Evolutionary conservation across 2,329 filamentous ascomycete species (phyloP).

Genomic region (Aspergillus neoniger): DNA sequence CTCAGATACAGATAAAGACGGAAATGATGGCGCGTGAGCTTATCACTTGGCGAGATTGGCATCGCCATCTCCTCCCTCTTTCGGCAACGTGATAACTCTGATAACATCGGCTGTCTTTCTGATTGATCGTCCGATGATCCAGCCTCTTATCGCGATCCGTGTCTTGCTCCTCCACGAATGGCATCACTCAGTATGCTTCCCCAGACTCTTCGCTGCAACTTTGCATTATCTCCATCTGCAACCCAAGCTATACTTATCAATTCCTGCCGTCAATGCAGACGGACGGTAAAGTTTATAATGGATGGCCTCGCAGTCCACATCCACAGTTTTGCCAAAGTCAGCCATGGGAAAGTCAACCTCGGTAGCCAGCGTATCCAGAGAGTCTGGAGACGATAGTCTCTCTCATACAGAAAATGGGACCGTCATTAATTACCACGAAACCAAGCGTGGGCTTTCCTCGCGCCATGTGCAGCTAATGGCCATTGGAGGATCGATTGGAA

Average conservation of each 20-base stretch:
- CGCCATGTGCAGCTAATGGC: slow-evolving; percentile 20
- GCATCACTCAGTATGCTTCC: neutral
- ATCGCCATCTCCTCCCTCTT: slow-evolving; percentile 19
- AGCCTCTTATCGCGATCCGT: slow-evolving; percentile 6
- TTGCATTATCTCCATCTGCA: neutral
- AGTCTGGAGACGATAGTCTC: slow-evolving; percentile 9
- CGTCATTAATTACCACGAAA: slow-evolving; percentile 16
- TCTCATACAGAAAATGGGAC: slow-evolving; percentile 23
- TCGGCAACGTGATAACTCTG: slow-evolving; percentile 1
- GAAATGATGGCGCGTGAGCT: neutral
- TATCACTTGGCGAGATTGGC: slow-evolving; percentile 18
- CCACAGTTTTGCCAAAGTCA: neutral
- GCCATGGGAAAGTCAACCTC: slow-evolving; percentile 27
- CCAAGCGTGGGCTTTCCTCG: slow-evolving; percentile 16
- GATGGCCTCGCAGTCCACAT: neutral
- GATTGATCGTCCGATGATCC: neutral
- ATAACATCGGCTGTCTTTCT: neutral
- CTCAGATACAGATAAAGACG: too few relatives aligned
- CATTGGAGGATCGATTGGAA: slow-evolving; percentile 20
- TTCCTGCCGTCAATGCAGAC: too few relatives aligned
- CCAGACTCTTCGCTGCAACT: neutral
- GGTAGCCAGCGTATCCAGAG: neutral
- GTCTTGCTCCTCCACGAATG: neutral
- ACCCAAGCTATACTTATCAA: too few relatives aligned
- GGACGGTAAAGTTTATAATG: neutral